Evolutionary conservation across 2,329 filamentous ascomycete genomes (phyloP), one percentile per base, ranked within the genome.

Genomic region (Claviceps sp.): DNA sequence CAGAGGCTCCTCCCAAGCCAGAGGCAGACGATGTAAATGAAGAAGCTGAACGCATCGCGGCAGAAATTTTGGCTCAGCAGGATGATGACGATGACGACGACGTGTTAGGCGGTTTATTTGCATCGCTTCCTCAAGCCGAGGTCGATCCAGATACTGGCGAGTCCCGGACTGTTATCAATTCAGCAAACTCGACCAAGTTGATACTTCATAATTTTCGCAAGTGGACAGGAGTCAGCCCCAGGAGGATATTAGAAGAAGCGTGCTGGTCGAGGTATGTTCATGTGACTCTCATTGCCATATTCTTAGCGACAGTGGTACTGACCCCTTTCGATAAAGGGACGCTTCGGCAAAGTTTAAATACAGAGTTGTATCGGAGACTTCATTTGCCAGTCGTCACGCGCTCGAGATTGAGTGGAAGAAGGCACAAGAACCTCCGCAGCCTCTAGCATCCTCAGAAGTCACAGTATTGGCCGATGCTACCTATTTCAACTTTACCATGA

Each of bases 121-220:
- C 73, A 8, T 79, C 72, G 53, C 65, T 85, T 5, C 82, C 82
- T 1, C 74, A 80, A 26, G 76, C 72, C 58, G 79, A 84, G 60
- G 71, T 80, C 5, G 78, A 84, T 58, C 70, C 74, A 4, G 58
- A 64, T 5, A 80, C 77, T 8, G 80, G 80, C n/a, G 77, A 81
- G 62, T 75, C 73, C 2, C 73, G 67, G 40, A 82, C 73, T 0
- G 75, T 77, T 42, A 70, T 81, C 44, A 79, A 74, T 60, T 69
- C 72, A 47, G 58, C 70, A 51, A 66, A 78, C 56, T 76, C 79
- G 1, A 63, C 70, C 5, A 81, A 76, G 52, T 67, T 89, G 4
- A 76, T 72, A 1, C 76, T 95, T 48, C 76, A 87, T 44, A 85
- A 96, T 60, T 96, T 97, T 73, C 89, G 88, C 1, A 89, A 88